Base-by-base conservation (phyloP, 1,284 basidiomycete species). In the Sanghuangporus baumii region DNA sequence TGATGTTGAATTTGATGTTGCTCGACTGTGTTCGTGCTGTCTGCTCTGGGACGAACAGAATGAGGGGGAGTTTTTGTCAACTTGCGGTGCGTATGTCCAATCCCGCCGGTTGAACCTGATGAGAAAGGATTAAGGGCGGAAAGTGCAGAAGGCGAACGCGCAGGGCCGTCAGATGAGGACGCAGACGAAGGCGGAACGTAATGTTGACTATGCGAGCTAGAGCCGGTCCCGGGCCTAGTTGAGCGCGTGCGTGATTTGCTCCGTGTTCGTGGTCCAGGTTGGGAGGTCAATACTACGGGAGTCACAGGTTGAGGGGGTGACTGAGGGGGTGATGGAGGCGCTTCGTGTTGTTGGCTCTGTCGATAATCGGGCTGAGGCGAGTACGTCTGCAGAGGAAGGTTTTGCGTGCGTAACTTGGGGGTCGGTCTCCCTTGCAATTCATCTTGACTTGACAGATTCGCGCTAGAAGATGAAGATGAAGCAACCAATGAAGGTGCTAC, bases 121-220 rank as follows among this genome's bases (percentile, higher is more conserved):
- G 51, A 54, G 16, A 41, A 51, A 23, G 57, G 16, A 16, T 14
- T 34, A 23, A 60, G 20, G 11, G 40, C 20, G n/a, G 59, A 60
- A 20, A 40, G 40, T 5, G 56, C 23, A 34, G 60, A 61, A 16
- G 38, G 31, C 37, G 60, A 61, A 26, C 56, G 55, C 40, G 34
- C 34, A 3, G 34, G 11, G 11, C 47, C 55, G 40, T 62, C 61
- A 26, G 56, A 52, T n/a, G 61, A 62, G n/a, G 61, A 62, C 20
- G 61, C 61, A 37, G 61, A 62, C 11, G 61, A 62, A 18, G 61
- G 56, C n/a, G 61, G 61, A 7, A 52, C 38, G 50, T 57, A 57
- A 38, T 54, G 50, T 2, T 52, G 38, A 52, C 55, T 57, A 26
- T 58, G 61, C 31, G 38, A 26, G 18, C 61, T 62, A 8, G 46